A percentile compares a stretch with the other conserved stretches of the same genome.
phyloP scores from a whole-genome alignment of 768 basidiomycete species.

The Imleria badia region DNA sequence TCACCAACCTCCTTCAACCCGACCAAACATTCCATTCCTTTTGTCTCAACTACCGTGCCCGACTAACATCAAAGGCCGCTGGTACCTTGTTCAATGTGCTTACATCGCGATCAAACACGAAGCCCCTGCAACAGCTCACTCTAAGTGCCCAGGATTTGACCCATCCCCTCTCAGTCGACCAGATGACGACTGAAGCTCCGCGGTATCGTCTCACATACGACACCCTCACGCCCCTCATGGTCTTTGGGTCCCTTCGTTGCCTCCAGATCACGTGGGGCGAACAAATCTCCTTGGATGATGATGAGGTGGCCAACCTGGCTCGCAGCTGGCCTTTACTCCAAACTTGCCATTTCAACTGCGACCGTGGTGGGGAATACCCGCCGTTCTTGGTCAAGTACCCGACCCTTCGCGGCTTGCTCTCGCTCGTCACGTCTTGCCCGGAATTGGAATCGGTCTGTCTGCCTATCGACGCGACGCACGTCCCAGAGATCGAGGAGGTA shows the following conservation, averaged over 20 bases:
- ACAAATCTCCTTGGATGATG: conserved; percentile 11
- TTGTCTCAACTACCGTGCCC: not conserved
- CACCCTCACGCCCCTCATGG: conserved; percentile 3
- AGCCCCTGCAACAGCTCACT: not conserved
- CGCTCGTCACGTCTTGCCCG: not conserved
- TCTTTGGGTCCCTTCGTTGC: not conserved
- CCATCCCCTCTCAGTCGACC: not conserved
- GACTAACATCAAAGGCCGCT: not conserved
- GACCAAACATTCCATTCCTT: conserved; percentile 8
- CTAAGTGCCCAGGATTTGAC: not conserved
- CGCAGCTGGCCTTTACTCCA: conserved; percentile 5
- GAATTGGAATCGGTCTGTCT: not conserved
- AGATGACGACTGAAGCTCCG: conserved; percentile 1
- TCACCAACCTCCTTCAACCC: conserved; percentile 7
- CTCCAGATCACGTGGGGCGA: conserved; percentile 11
- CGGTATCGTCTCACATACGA: conserved; percentile 9
- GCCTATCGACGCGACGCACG: conserved; percentile 11
- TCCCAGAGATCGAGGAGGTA: conserved; percentile 1
- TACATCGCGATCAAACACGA: not conserved
- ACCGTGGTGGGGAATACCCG: conserved; percentile 4
- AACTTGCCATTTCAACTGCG: conserved; percentile 1
- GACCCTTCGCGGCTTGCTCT: conserved; percentile 10
- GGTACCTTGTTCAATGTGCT: conserved; percentile 1
- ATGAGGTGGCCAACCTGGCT: conserved; percentile 5
- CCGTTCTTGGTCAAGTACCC: conserved; percentile 4